Conservation (phyloP, 352 stramenopile species). For the Globisporangium spinosum region DNA sequence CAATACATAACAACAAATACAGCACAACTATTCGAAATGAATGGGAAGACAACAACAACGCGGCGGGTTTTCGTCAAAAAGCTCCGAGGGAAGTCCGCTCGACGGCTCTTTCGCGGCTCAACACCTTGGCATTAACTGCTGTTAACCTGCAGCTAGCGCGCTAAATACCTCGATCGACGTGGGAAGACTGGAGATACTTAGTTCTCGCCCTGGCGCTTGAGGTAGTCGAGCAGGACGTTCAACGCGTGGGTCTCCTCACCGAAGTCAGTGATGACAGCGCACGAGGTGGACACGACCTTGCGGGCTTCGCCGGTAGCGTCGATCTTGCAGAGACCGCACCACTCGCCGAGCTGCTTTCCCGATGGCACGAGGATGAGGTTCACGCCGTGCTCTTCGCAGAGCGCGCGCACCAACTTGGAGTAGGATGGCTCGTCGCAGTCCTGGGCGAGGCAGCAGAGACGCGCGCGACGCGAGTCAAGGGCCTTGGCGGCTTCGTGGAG, state of each 20-base stretch:
- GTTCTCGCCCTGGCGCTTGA: slow-evolving; percentile 94
- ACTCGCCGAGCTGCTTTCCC: slow-evolving; percentile 98
- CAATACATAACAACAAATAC: slow-evolving; percentile 9
- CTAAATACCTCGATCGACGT: slow-evolving; percentile 24
- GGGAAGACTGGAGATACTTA: slow-evolving; percentile 34
- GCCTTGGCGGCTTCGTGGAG: slow-evolving; percentile 99
- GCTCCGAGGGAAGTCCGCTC: slow-evolving; percentile 37
- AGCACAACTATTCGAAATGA: not conserved
- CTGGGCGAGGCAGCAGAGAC: slow-evolving; percentile 98
- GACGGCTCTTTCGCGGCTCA: slow-evolving; percentile 10
- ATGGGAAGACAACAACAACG: slow-evolving; percentile 4
- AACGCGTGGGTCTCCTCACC: slow-evolving; percentile 98
- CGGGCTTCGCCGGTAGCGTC: slow-evolving; percentile 95
- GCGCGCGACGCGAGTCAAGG: slow-evolving; percentile 95
- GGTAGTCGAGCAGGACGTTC: slow-evolving; percentile 97
- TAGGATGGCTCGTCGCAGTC: slow-evolving; percentile 99
- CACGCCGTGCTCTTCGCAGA: slow-evolving; percentile 92
- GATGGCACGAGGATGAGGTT: slow-evolving; percentile 92
- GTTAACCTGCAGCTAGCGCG: slow-evolving; percentile 14
- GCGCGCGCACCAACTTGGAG: slow-evolving; percentile 97
- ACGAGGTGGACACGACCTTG: slow-evolving; percentile 98
- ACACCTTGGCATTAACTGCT: slow-evolving; percentile 10
- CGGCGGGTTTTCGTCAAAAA: slow-evolving; percentile 28
- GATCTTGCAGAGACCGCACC: slow-evolving; percentile 99
- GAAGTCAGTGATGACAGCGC: slow-evolving; percentile 99